Percentiles rank a stretch among this genome's conserved stretches.
Conservation (phyloP, 257 asterid genomes). For the Lycium barbarum region DNA sequence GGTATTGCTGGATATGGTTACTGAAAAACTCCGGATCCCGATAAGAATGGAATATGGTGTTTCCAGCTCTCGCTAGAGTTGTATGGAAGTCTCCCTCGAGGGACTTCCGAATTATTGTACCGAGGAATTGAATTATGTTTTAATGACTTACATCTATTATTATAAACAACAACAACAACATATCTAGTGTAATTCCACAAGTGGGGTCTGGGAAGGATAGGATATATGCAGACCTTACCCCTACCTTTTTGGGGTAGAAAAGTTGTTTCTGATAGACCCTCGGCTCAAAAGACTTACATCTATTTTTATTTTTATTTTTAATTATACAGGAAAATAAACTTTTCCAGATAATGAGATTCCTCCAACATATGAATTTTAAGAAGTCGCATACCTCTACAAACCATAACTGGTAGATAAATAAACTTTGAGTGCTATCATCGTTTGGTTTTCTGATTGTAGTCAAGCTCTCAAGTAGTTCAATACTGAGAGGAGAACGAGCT, state of each 20-base stretch:
- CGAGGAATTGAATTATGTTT: not conserved
- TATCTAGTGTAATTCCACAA: too few species aligned
- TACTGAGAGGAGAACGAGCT: not conserved
- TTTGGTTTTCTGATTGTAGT: constrained; percentile 1
- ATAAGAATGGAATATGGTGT: not conserved
- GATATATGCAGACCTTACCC: too few species aligned
- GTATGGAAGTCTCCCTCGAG: not conserved
- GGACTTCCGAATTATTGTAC: not conserved
- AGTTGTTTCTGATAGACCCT: too few species aligned
- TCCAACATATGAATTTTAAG: not conserved
- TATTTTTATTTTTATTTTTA: not conserved
- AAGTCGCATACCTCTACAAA: not conserved
- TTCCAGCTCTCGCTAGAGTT: not conserved
- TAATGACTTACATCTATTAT: not conserved
- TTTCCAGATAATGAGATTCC: not conserved
- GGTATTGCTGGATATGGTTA: not conserved
- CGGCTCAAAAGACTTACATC: not conserved
- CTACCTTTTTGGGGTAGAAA: too few species aligned
- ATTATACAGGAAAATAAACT: not conserved
- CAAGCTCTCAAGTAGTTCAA: not conserved
- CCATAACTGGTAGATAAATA: not conserved
- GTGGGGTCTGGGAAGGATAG: too few species aligned
- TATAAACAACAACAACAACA: not conserved
- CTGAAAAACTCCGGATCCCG: not conserved
- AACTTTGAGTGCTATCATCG: constrained; percentile 2